Conservation (phyloP, 2,329 filamentous ascomycete genomes). For the Onygenales sp. region DNA sequence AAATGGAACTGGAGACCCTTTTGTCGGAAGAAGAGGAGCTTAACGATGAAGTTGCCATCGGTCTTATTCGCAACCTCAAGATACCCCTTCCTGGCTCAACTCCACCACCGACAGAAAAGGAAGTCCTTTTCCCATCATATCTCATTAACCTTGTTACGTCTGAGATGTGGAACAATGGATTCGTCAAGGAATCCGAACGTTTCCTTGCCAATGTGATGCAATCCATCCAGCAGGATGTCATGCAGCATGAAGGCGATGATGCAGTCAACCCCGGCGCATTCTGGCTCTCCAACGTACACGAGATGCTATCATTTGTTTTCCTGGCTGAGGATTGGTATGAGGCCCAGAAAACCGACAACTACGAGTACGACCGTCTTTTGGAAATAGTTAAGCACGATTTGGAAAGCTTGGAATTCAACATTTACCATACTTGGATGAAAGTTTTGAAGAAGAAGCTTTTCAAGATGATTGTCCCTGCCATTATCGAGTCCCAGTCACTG, state of each 20-base stretch:
- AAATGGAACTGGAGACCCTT: conserved; percentile 87
- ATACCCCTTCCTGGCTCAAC: conserved; percentile 82
- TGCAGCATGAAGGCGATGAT: conserved; percentile 96
- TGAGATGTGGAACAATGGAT: conserved; percentile 99
- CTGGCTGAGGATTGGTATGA: conserved; percentile 99
- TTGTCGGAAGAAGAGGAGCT: conserved; percentile 91
- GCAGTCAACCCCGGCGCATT: conserved; percentile 95
- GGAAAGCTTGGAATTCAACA: conserved; percentile 98
- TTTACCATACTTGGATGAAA: conserved; percentile 99
- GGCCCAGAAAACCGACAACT: conserved; percentile 97
- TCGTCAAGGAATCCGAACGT: conserved; percentile 97
- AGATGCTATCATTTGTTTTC: conserved; percentile 99
- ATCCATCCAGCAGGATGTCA: conserved; percentile 97
- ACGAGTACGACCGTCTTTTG: conserved; percentile 92
- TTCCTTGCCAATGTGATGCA: conserved; percentile 99
- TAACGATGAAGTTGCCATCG: conserved; percentile 95
- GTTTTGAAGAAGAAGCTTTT: conserved; percentile 97
- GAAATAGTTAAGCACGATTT: conserved; percentile 99
- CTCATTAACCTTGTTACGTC: conserved; percentile 98
- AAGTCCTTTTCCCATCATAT: conserved; percentile 96
- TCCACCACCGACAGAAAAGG: conserved; percentile 91
- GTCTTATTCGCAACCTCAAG: conserved; percentile 90
- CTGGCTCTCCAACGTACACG: conserved; percentile 98
- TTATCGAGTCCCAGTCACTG: conserved; percentile 96
- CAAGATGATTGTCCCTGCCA: conserved; percentile 99